phyloP scores from a whole-genome alignment of 306 rosid genomes.

The Rubus idaeus region DNA sequence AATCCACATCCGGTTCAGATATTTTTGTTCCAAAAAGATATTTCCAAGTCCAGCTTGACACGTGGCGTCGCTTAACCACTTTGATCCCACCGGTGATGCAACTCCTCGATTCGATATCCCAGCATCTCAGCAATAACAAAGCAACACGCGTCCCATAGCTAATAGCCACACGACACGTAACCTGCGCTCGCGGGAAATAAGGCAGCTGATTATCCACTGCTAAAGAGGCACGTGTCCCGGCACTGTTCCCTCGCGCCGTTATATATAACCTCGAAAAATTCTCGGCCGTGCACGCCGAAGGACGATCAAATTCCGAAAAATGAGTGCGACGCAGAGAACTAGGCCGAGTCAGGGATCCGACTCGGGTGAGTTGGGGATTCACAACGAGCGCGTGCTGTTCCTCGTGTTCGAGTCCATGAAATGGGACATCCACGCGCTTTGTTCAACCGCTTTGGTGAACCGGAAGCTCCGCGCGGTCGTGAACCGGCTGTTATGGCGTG shows the following conservation, averaged over 20 bases:
- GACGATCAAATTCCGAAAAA: slow-evolving; percentile 11
- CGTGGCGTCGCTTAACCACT: slow-evolving; percentile 26
- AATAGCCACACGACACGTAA: neutral
- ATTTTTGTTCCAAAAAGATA: slow-evolving; percentile 31
- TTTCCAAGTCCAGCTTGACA: neutral
- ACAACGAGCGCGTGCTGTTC: slow-evolving; percentile 45
- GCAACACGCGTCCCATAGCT: slow-evolving; percentile 11
- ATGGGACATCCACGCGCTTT: slow-evolving; percentile 53
- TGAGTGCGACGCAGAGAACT: slow-evolving; percentile 33
- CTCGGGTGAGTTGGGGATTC: slow-evolving; percentile 37
- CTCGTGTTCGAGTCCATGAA: slow-evolving; percentile 44
- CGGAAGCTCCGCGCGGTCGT: slow-evolving; percentile 54
- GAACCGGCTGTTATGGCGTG: slow-evolving; percentile 53
- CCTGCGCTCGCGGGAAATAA: neutral
- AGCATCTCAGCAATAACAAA: neutral
- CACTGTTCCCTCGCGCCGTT: neutral
- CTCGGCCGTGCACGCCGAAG: neutral
- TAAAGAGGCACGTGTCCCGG: neutral
- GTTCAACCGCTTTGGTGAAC: slow-evolving; percentile 45
- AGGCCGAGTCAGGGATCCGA: slow-evolving; percentile 27
- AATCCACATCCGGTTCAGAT: slow-evolving; percentile 11
- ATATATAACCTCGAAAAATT: neutral
- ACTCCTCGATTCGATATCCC: slow-evolving; percentile 8
- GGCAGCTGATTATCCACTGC: neutral
- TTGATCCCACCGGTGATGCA: neutral